Evolutionary conservation across 2,329 filamentous ascomycete genomes (phyloP), one percentile per base, ranked within the genome.

Genomic region (Raffaelea arxii): DNA sequence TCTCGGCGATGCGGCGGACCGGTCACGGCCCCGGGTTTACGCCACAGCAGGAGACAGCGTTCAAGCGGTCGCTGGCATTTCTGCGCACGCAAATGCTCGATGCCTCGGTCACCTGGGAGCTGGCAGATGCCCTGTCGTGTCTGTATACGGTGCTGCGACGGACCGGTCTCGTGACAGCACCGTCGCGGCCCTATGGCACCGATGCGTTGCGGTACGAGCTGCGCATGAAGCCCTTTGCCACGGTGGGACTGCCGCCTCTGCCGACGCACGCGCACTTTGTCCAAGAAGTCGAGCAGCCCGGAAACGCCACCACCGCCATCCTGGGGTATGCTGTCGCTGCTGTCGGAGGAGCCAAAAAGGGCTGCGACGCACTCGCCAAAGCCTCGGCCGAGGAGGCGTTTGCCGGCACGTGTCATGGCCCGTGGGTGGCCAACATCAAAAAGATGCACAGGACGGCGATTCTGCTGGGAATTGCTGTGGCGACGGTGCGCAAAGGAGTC

Each of bases 161-260:
- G 9, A 69, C 84, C 6, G 56, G 62, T 23, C 58, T 80, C 50
- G 54, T 88, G 54, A 64, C 69, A 43, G 48, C 65, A 0, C 75
- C 71, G 5, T 62, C 63, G 0, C 68, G 78, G 1, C 80, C 83
- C 0, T 94, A 89, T 59, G 78, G 80, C 47, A 77, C 75, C 16
- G 76, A 84, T 48, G 64, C 71, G 25, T 67, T 89, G 4, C 80
- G 87, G 12, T 90, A 92, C 61, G 84, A 92, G 54, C 67, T 94
- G 10, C 84, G 90, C 49, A 92, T 94, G 86, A 86, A 84, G 56
- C 86, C 88, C 0, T 95, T 94, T 57, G 69, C 82, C 1, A 61
- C 68, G 7, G 75, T 94, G 47, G 74, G 76, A 10, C 70, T 86
- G 2, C 85, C 87, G 0, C 75, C 79, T 49, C 69, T 86, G 12